Conservation (phyloP, 257 asterid species). For the Salvia hispanica region DNA sequence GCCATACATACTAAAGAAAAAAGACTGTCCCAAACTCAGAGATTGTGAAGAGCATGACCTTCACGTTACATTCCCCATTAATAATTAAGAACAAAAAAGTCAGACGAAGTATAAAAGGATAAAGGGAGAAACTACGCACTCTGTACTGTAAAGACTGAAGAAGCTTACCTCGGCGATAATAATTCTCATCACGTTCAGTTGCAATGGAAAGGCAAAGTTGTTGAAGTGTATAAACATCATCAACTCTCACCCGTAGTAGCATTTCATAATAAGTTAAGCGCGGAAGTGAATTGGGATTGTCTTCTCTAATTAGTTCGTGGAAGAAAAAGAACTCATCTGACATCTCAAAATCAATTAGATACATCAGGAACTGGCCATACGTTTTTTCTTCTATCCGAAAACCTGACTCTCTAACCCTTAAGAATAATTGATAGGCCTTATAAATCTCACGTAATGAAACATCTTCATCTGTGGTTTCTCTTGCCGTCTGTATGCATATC, state of each 20-base stretch:
- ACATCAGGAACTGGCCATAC: constrained; percentile 66
- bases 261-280: constrained; percentile 81
- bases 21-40: constrained; percentile 3
- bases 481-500: constrained; percentile 59
- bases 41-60: constrained; percentile 2
- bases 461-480: constrained; percentile 64
- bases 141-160: constrained; percentile 15
- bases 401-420: constrained; percentile 60
- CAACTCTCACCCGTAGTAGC: constrained; percentile 62
- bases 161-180: constrained; percentile 56
- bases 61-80: background rate
- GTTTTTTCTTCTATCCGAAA: constrained; percentile 62
- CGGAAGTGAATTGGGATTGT: constrained; percentile 49
- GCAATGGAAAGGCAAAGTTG: constrained; percentile 56
- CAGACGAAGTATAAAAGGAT: constrained; percentile 2
- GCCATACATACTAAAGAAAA: constrained; percentile 11
- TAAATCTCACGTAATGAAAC: constrained; percentile 53
- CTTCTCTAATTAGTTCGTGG: constrained; percentile 55
- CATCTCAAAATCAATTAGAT: constrained; percentile 65
- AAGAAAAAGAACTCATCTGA: constrained; percentile 75
- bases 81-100: constrained; percentile 9
- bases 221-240: constrained; percentile 59
- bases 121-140: constrained; percentile 2
- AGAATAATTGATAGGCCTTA: constrained; percentile 58
- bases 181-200: constrained; percentile 52